A percentile compares a stretch with the other conserved stretches of the same genome.
phyloP scores from a whole-genome alignment of 495 filamentous ascomycete species.

The Aspergillus biplanus region DNA sequence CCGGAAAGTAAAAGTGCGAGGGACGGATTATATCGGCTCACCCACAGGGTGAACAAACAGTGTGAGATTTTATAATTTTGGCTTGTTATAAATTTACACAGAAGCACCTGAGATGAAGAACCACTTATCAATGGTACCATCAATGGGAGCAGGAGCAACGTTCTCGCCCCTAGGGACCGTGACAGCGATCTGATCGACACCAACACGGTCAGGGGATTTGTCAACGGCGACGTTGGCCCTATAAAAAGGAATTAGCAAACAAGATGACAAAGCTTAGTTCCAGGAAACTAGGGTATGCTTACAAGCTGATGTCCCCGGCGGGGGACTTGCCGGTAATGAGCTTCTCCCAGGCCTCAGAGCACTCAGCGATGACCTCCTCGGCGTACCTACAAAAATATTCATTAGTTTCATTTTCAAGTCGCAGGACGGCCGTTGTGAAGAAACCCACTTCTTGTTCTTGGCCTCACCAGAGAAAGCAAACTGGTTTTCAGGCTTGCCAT shows the following conservation, averaged over 20 bases:
- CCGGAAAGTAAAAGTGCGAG: background rate
- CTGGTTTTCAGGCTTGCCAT: conserved; percentile 99
- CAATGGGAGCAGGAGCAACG: conserved; percentile 82
- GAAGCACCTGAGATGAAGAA: conserved; percentile 99
- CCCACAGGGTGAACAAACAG: conserved; percentile 14
- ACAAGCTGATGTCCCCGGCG: conserved; percentile 79
- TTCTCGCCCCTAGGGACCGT: conserved; percentile 71
- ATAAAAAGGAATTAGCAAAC: background rate
- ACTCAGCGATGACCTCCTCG: conserved; percentile 91
- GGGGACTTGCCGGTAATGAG: conserved; percentile 86
- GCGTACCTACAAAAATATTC: conserved; percentile 66
- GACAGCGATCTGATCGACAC: conserved; percentile 64
- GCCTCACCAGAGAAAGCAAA: conserved; percentile 99
- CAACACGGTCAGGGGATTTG: conserved; percentile 69
- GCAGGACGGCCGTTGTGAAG: conserved; percentile 6
- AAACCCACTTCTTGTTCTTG: conserved; percentile 94
- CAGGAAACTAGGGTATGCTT: conserved; percentile 43
- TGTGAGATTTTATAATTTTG: conserved; percentile 27
- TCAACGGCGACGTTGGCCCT: conserved; percentile 79
- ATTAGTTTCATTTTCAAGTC: conserved; percentile 23
- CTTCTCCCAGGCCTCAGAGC: conserved; percentile 94
- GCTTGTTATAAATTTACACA: conserved; percentile 57
- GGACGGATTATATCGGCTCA: conserved; percentile 8
- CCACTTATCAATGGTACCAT: conserved; percentile 99
- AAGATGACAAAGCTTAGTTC: background rate